phyloP scores from a whole-genome alignment of 2,329 filamentous ascomycete species.

The Curvularia hawaiiensis region DNA sequence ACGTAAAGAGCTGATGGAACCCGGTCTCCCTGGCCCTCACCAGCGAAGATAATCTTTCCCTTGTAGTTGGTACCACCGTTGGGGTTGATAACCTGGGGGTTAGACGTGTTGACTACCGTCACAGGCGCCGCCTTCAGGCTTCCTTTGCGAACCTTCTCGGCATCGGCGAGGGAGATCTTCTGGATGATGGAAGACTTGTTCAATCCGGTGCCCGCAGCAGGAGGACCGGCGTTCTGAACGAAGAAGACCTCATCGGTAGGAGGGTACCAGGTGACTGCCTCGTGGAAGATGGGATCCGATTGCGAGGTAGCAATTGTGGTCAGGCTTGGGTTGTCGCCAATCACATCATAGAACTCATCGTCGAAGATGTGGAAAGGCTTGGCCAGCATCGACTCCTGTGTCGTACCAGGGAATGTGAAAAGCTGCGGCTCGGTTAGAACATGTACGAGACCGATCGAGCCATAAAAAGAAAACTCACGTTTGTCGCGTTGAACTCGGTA shows the following conservation, averaged over 20 bases:
- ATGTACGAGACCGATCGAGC: neutral
- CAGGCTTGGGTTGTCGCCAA: conserved; percentile 28
- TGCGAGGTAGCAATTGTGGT: conserved; percentile 30
- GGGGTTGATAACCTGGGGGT: conserved; percentile 34
- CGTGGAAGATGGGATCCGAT: conserved; percentile 32
- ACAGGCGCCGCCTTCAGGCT: conserved; percentile 26
- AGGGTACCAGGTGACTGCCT: conserved; percentile 33
- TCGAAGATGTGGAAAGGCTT: conserved; percentile 36
- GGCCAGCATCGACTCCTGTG: conserved; percentile 24
- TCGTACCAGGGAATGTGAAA: conserved; percentile 30
- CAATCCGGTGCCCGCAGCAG: conserved; percentile 30
- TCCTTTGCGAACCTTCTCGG: conserved; percentile 31
- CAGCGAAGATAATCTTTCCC: conserved; percentile 33
- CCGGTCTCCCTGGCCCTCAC: conserved; percentile 29
- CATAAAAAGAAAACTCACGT: conserved; percentile 14
- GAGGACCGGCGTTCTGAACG: conserved; percentile 32
- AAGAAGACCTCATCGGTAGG: conserved; percentile 32
- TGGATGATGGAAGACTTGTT: conserved; percentile 36
- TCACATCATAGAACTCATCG: conserved; percentile 33
- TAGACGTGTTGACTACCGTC: conserved; percentile 29
- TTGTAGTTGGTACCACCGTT: conserved; percentile 32
- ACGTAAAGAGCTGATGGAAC: conserved; percentile 30
- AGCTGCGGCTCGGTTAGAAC: conserved; percentile 18
- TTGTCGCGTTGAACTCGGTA: conserved; percentile 24
- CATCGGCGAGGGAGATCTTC: conserved; percentile 32